A percentile compares a stretch with the other conserved stretches of the same genome.
These are phyloP conservation scores for Aspergillus affinis DNA, from an alignment of 495 filamentous ascomycete species.

Conservation along the genomic window DNA sequence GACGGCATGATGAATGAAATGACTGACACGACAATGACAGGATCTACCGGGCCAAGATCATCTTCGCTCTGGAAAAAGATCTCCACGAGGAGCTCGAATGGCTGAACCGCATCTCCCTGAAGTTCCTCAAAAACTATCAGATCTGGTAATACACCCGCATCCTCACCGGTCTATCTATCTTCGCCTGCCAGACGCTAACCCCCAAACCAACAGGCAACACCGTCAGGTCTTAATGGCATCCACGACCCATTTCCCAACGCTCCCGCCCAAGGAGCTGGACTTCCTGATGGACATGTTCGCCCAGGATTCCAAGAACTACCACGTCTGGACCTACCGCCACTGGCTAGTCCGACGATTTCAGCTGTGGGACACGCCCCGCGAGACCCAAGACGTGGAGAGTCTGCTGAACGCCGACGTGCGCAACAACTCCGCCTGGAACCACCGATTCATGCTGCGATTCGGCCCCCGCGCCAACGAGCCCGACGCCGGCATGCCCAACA, in stretches of 20 bases:
- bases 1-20: background rate
- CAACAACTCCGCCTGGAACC: slow-evolving; percentile 97
- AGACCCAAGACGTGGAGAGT: slow-evolving; percentile 66
- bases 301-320: slow-evolving; percentile 93
- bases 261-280: slow-evolving; percentile 59
- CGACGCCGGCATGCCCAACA: slow-evolving; percentile 47
- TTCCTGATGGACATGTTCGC: slow-evolving; percentile 83
- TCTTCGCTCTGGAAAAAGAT: slow-evolving; percentile 65
- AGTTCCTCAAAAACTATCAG: slow-evolving; percentile 95
- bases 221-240: slow-evolving; percentile 74
- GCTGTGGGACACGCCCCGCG: slow-evolving; percentile 63
- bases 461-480: slow-evolving; percentile 47
- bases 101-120: slow-evolving; percentile 78
- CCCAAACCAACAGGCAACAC: slow-evolving; percentile 68
- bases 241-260: slow-evolving; percentile 55
- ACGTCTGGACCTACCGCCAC: slow-evolving; percentile 96
- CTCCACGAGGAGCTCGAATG: slow-evolving; percentile 75
- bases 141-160: slow-evolving; percentile 61
- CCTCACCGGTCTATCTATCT: background rate
- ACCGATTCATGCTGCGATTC: slow-evolving; percentile 89
- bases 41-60: slow-evolving; percentile 81
- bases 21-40: slow-evolving; percentile 26
- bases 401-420: slow-evolving; percentile 76
- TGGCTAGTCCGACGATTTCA: slow-evolving; percentile 84
- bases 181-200: slow-evolving; percentile 13